Base-by-base conservation (phyloP, 225 moss, liverwort and hornwort species). In the Thuidium tamariscinum region DNA sequence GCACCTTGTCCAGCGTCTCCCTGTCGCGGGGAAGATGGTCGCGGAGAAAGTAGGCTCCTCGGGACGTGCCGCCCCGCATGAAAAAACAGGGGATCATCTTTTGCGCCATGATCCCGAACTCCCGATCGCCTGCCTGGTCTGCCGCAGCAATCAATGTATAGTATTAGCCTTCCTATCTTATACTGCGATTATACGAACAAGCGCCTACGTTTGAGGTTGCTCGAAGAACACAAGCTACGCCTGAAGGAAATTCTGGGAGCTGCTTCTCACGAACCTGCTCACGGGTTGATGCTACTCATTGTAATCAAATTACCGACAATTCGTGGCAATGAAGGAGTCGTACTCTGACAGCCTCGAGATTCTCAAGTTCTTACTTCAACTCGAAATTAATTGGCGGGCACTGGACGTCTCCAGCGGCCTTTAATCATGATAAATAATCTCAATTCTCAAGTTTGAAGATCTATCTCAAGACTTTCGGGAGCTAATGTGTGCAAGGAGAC, bases 41-140 rank as follows among this genome's bases (percentile, higher is more conserved):
- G 66, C 87, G 88, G 55, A 94, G 87, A 76, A 95, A 94, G 56
- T 69, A 92, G 7, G 85, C 77, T 11, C 95, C 95, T 17, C 91
- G 88, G 13, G 93, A 93, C 1, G 95, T 93, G 74, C 94, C 93
- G 63, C 93, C 93, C 16, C 93, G 83, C 91, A 95, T 93, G 84
- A 95, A 72, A 22, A 92, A 69, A 75, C 92, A 94, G 29, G 94
- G 94, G 82, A 95, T 89, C 83, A 77, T 91, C 84, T 51, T 55
- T 65, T 60, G 77, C 83, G 16, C 70, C 92, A 90, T 85, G 64
- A n/a, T 46, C 20, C 13, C 42, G 66, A 57, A 64, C 41, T 46
- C 20, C 13, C 42, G 66, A 57, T 72, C 41, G n/a, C 36, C 36
- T 44, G 30, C 9, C 77, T 56, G 32, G 11, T 39, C 41, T 65